Evolutionary conservation across 768 basidiomycete genomes (phyloP), one percentile per base, ranked within the genome.

Genomic region (Suillus luteus): DNA sequence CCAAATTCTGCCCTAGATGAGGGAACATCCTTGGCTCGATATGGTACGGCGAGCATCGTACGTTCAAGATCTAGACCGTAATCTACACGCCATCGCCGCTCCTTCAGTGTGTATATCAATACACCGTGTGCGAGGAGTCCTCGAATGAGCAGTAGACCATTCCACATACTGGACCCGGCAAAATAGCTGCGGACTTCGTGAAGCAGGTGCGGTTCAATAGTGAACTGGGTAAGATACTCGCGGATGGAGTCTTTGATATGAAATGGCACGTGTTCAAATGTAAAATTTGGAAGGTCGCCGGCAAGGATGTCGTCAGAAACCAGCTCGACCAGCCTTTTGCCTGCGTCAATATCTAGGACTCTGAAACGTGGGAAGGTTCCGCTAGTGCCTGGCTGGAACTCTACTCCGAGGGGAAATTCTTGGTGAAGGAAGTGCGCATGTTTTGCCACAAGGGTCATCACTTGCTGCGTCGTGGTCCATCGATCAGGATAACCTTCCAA

Each of bases 1-100:
- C 81, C 82, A 54, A 85, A 85, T 55, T 85, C 83, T 44, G 84
- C 78, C 31, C 78, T 72, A 14, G 71, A 65, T 15, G 81, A 73
- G 0, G 84, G 84, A 7, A 80, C 72, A 55, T 85, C 84, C 64
- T 83, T 85, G 0, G 84, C 85, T 19, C 80, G 74, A 61, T 82
- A 85, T 0, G 85, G 84, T 0, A 85, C 83, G 0, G 84, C 84
- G 0, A 85, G 75, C 66, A 80, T 70, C 1, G 83, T 78, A 3
- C 84, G 78, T 10, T 55, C 64, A 2, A 66, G 67, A 55, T 81
- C 80, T 3, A 83, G 77, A 3, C 85, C 83, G 66, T 82, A 85
- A 52, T 85, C 80, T 0, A 85, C 83, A 43, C 83, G 69, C 82
- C 82, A 85, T 14, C 82, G 77, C 54, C 74, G 75, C n/a, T 78